phyloP scores from a whole-genome alignment of 225 moss, liverwort and hornwort species.

The Ulota crispa region DNA sequence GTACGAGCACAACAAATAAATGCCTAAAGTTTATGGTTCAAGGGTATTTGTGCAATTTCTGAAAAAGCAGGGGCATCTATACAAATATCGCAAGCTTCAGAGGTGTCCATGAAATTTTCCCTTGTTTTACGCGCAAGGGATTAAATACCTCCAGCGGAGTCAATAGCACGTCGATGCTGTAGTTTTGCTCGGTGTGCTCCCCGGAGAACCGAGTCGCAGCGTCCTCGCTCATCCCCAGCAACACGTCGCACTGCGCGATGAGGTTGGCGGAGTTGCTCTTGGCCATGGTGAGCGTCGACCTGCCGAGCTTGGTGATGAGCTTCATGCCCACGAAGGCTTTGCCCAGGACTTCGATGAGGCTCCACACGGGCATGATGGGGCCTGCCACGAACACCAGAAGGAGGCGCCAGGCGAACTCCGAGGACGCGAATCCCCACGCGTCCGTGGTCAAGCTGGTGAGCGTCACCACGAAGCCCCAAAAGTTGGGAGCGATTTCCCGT shows the following conservation, averaged over 20 bases:
- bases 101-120: no score
- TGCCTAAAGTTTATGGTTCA: no score
- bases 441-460: constrained; percentile 49
- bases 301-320: constrained; percentile 37
- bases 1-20: no score
- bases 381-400: constrained; percentile 57
- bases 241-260: constrained; percentile 61
- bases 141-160: constrained; percentile 41
- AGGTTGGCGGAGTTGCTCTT: constrained; percentile 57
- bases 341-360: constrained; percentile 53
- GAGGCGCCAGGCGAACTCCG: constrained; percentile 54
- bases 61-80: no score
- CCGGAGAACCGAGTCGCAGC: constrained; percentile 50
- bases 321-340: constrained; percentile 61
- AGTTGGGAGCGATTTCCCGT: constrained; percentile 48
- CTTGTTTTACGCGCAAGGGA: no score
- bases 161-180: constrained; percentile 54
- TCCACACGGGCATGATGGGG: constrained; percentile 67
- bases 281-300: constrained; percentile 48
- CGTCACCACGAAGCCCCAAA: constrained; percentile 53
- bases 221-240: constrained; percentile 57
- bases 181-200: constrained; percentile 56
- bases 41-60: no score
- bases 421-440: constrained; percentile 60
- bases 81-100: no score